Evolutionary conservation across 768 basidiomycete genomes (phyloP).

Genomic region (Coprinopsis strossmayeri): DNA sequence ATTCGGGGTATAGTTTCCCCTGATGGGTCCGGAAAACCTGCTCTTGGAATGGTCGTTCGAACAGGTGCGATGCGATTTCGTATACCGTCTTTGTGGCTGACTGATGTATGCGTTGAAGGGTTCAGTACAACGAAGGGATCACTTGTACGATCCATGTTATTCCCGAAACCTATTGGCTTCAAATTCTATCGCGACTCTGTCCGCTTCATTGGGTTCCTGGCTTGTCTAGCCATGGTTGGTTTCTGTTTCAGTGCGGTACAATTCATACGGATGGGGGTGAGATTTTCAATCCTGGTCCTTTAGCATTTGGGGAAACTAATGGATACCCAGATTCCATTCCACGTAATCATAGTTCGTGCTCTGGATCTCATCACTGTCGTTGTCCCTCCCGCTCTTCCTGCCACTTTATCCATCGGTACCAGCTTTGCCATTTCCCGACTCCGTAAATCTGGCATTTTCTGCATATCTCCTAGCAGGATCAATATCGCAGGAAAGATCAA

Average conservation of each 20-base stretch:
- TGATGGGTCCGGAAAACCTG: conserved; percentile 51
- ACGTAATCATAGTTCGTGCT: conserved; percentile 86
- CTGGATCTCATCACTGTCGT: conserved; percentile 95
- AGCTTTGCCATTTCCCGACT: conserved; percentile 90
- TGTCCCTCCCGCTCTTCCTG: conserved; percentile 94
- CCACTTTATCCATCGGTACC: conserved; percentile 94
- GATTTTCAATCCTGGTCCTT: conserved; percentile 16
- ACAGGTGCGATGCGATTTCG: conserved; percentile 48
- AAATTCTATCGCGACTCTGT: conserved; percentile 95
- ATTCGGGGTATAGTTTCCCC: conserved; percentile 58
- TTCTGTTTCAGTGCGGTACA: conserved; percentile 90
- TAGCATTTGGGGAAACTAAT: conserved; percentile 1
- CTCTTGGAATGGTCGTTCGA: conserved; percentile 77
- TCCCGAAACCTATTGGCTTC: conserved; percentile 97
- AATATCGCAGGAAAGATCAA: conserved; percentile 96
- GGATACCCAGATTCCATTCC: conserved; percentile 68
- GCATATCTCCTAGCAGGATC: conserved; percentile 92
- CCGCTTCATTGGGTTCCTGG: conserved; percentile 85
- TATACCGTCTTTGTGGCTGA: background rate
- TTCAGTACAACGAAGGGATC: conserved; percentile 99
- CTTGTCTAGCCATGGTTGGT: conserved; percentile 85
- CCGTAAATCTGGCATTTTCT: conserved; percentile 84
- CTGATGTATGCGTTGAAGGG: conserved; percentile 31
- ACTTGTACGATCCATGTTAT: conserved; percentile 93
- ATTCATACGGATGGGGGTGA: conserved; percentile 84